A percentile compares a stretch with the other conserved stretches of the same genome.
Evolutionary conservation across 805 yeast genomes (phyloP).

Genomic region (Brettanomyces custersianus): DNA sequence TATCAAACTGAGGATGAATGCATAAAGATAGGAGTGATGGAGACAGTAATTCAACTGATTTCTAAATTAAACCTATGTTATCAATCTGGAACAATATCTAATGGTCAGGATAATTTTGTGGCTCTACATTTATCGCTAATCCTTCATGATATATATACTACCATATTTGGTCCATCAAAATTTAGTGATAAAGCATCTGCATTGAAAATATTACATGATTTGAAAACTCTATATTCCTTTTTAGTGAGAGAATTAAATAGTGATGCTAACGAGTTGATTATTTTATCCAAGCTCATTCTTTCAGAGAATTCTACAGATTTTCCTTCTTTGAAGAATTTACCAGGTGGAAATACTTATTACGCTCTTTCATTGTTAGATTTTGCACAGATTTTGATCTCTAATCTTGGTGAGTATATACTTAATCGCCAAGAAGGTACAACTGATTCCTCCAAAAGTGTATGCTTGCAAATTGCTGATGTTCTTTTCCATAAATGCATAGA

Average conservation of each 20-base stretch:
- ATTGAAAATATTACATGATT: constrained; percentile 15
- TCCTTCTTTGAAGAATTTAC: constrained; percentile 3
- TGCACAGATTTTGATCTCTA: constrained; percentile 19
- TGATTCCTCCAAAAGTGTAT: constrained; percentile 18
- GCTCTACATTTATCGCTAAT: constrained; percentile 21
- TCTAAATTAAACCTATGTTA: constrained; percentile 23
- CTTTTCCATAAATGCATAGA: constrained; percentile 30
- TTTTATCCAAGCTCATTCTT: too few relatives aligned
- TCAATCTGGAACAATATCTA: constrained; percentile 19
- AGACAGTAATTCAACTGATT: constrained; percentile 22
- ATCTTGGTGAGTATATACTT: constrained; percentile 24
- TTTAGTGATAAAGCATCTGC: constrained; percentile 9
- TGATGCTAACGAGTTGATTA: constrained; percentile 26
- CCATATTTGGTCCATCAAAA: constrained; percentile 13
- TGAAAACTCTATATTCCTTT: constrained; percentile 21
- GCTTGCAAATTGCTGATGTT: constrained; percentile 26
- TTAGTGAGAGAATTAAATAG: constrained; percentile 23
- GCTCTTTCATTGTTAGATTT: constrained; percentile 19
- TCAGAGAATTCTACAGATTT: too few relatives aligned
- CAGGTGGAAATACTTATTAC: constrained; percentile 18
- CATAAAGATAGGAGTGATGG: constrained; percentile 17
- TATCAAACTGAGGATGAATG: background rate
- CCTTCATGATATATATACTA: constrained; percentile 15
- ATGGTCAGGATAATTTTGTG: constrained; percentile 21
- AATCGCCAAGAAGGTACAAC: constrained; percentile 22